Base-by-base conservation (phyloP, 805 yeast genomes). In the Pichia manshurica region DNA sequence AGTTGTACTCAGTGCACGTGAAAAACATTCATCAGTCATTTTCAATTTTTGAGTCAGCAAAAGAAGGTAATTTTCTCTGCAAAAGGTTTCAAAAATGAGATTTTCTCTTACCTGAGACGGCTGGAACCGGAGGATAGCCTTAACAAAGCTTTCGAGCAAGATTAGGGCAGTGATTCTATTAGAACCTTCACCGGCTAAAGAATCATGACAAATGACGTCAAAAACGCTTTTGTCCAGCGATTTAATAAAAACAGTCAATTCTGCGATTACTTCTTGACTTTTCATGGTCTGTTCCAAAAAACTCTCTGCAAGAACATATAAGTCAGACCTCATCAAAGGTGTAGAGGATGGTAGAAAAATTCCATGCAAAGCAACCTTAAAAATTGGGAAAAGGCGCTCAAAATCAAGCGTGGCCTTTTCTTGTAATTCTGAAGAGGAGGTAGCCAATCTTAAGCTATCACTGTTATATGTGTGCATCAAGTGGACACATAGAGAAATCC, bases 141-240 rank as follows among this genome's bases (percentile, higher is more conserved):
- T 66, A 33, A 65, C 49, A 7, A 67, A 44, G 6, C 55, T 58
- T 56, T 88, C 95, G 52, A 93, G 63, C 13, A 90, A 68, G n/a
- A 88, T 61, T 13, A 90, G 69, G 2, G 96, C 82, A 0, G 91
- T 81, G 10, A 89, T 75, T 54, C 93, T 75, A 7, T 84, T 75
- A 0, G 84, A 69, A 1, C 91, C 93, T 55, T 85, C 93, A 3
- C 90, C 88, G 46, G 79, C 72, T 15, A 87, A 76, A 0, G 93
- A 82, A 66, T 93, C 98, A 50, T 78, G 80, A 59, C 87, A 82
- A 29, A 88, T 72, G 2, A 77, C 72, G 17, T 78, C 81, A 23
- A 87, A 70, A 45, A 88, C 66, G 52, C 77, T 74, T 16, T 61
- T 58, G 49, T 83, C 95, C 31, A 80, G 74, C 3, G 83, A 73